Evolutionary conservation across 163 green algal genomes (phyloP).

Genomic region (Prototheca cutis): DNA sequence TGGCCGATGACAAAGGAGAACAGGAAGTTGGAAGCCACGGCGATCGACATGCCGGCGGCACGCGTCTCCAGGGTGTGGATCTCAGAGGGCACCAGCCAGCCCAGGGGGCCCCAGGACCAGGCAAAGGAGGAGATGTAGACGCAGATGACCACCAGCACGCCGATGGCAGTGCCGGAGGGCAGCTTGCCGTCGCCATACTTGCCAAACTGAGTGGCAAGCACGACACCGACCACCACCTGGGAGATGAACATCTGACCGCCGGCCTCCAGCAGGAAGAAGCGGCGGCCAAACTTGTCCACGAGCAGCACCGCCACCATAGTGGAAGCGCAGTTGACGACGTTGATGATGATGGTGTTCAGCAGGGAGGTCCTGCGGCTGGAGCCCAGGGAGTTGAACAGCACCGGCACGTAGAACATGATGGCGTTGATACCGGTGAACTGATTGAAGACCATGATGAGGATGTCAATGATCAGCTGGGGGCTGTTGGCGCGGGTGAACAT

Average conservation of each 20-base stretch:
- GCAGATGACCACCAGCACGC: conserved; percentile 44
- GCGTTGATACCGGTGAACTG: conserved; percentile 61
- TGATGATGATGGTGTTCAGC: conserved; percentile 63
- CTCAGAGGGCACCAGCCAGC: conserved; percentile 31
- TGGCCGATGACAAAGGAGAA: conserved; percentile 71
- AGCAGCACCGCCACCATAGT: conserved; percentile 53
- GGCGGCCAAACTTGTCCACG: conserved; percentile 50
- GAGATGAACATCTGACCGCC: conserved; percentile 50
- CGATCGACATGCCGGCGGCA: conserved; percentile 41
- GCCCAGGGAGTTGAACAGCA: conserved; percentile 58
- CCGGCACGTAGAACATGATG: conserved; percentile 66
- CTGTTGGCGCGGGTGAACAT: conserved; percentile 25
- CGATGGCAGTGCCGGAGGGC: conserved; percentile 36
- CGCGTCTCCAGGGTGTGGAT: conserved; percentile 52
- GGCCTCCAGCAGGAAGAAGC: conserved; percentile 50
- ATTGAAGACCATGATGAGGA: conserved; percentile 55
- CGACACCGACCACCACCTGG: conserved; percentile 33
- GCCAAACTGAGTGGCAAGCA: conserved; percentile 32
- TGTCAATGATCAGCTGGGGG: conserved; percentile 40
- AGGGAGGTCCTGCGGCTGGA: conserved; percentile 31
- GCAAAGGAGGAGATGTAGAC: conserved; percentile 29
- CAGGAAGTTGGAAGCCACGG: conserved; percentile 50
- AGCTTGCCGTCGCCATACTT: conserved; percentile 11
- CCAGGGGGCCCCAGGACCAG: conserved; percentile 34
- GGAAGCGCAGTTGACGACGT: conserved; percentile 51